phyloP scores from a whole-genome alignment of 75 land plant species.

The Pseudotsuga menziesii region DNA sequence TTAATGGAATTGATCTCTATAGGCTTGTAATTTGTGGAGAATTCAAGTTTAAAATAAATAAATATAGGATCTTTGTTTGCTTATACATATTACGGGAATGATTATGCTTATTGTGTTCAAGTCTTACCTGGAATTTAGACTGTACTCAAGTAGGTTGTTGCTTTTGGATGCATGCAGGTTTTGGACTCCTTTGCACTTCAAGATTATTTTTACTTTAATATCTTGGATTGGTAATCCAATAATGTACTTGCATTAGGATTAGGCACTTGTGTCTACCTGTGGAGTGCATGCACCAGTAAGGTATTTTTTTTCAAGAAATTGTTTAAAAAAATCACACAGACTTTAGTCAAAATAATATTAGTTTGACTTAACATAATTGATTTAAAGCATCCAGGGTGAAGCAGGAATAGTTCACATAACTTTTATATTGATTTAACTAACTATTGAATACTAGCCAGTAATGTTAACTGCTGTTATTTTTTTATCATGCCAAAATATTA shows the following conservation, averaged over 20 bases:
- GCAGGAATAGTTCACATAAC: background rate
- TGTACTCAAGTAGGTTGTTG: background rate
- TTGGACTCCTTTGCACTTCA: constrained; percentile 88
- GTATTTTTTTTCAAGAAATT: constrained; percentile 17
- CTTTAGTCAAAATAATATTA: background rate
- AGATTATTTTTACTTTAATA: constrained; percentile 86
- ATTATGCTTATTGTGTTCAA: background rate
- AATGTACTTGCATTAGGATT: constrained; percentile 85
- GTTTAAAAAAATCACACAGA: background rate
- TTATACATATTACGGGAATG: background rate
- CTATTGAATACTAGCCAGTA: too few relatives aligned
- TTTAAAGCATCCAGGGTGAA: background rate
- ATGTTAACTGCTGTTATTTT: background rate
- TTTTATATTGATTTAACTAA: too few relatives aligned
- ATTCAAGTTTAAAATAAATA: background rate
- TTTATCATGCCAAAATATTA: background rate
- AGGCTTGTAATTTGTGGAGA: background rate
- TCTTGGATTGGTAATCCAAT: constrained; percentile 83
- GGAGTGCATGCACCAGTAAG: constrained; percentile 94
- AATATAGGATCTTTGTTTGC: background rate
- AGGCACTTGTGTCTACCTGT: constrained; percentile 81
- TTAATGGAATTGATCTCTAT: background rate
- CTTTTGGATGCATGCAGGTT: constrained; percentile 37
- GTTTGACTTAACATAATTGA: background rate
- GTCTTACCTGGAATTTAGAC: background rate